Evolutionary conservation across 495 filamentous ascomycete species (phyloP).

Genomic region (Bacidia gigantensis): DNA sequence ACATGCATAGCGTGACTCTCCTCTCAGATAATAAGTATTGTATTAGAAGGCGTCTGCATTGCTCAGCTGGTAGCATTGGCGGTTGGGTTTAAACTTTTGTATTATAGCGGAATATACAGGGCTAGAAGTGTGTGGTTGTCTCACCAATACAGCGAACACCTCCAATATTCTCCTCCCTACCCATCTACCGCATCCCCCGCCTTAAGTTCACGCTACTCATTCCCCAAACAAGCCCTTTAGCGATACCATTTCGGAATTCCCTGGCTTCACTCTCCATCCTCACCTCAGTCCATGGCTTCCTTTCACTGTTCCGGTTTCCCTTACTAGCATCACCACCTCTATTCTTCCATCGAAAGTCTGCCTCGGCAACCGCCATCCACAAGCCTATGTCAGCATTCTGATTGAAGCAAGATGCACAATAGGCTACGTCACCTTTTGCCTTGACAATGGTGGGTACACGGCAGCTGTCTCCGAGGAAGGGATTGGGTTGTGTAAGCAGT

Average conservation of each 20-base stretch:
- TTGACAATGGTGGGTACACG: neutral
- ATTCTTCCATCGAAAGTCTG: neutral
- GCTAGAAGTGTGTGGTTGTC: too few species aligned
- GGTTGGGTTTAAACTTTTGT: too few species aligned
- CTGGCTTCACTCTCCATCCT: neutral
- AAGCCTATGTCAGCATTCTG: neutral
- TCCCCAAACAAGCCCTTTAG: neutral
- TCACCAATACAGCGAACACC: too few species aligned
- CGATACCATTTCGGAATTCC: neutral
- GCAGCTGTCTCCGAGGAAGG: neutral
- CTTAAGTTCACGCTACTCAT: neutral
- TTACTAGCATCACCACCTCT: neutral
- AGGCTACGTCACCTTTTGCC: neutral
- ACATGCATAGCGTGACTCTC: too few species aligned
- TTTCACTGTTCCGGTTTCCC: too few species aligned
- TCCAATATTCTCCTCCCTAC: neutral
- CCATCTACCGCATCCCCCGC: neutral
- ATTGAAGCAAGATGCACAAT: neutral
- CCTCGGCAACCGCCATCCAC: neutral
- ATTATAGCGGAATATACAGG: too few species aligned
- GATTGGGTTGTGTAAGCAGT: neutral
- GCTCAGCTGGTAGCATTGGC: too few species aligned
- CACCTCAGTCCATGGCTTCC: neutral
- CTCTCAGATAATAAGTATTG: too few species aligned
- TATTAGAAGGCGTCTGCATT: too few species aligned